Percentiles rank a stretch among this genome's conserved stretches.
Evolutionary conservation across 139 green algal species (phyloP).

Genomic region (Spirogloea muscicola): DNA sequence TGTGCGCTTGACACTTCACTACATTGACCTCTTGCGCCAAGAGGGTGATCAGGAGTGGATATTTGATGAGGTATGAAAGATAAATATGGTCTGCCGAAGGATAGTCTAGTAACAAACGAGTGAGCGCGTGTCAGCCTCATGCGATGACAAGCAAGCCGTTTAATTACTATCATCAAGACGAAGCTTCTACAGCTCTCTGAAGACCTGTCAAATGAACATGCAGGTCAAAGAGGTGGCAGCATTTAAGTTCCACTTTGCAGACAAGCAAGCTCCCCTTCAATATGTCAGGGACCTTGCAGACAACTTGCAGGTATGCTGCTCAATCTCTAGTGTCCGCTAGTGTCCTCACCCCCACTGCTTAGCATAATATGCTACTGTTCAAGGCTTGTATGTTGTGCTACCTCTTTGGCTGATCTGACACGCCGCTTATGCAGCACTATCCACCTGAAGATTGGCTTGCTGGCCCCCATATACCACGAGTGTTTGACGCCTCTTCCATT

Average conservation of each 20-base stretch:
- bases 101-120: neutral
- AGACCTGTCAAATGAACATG: neutral
- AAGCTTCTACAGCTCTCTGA: neutral
- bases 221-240: slow-evolving; percentile 20
- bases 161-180: too few relatives aligned
- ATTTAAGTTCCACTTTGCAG: slow-evolving; percentile 75
- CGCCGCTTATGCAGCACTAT: slow-evolving; percentile 43
- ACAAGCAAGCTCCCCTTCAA: slow-evolving; percentile 66
- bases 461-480: slow-evolving; percentile 58
- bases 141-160: neutral
- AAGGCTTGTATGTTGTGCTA: too few relatives aligned
- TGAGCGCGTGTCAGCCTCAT: neutral
- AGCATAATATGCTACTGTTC: too few relatives aligned
- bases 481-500: slow-evolving; percentile 67
- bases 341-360: neutral
- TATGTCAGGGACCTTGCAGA: slow-evolving; percentile 60
- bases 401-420: neutral
- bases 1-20: slow-evolving; percentile 61
- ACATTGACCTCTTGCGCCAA: slow-evolving; percentile 47
- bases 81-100: neutral
- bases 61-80: slow-evolving; percentile 36
- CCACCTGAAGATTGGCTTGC: slow-evolving; percentile 64
- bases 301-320: slow-evolving; percentile 59
- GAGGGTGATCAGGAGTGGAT: slow-evolving; percentile 45
- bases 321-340: neutral